Conservation (phyloP, 257 asterid genomes). For the Anisodus tanguticus region DNA sequence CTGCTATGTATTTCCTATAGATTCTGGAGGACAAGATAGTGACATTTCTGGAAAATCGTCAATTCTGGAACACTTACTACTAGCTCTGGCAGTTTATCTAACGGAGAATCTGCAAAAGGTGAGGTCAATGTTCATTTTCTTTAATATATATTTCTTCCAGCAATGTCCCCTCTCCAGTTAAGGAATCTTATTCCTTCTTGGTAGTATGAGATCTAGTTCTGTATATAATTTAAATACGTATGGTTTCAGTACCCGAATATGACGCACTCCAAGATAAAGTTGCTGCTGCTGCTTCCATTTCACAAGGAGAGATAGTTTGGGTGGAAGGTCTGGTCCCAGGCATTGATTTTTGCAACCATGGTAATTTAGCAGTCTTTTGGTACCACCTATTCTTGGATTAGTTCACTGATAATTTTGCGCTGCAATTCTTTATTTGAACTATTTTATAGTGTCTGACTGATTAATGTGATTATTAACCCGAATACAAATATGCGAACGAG, state of each 20-base stretch:
- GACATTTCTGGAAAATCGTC: conserved; percentile 27
- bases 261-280: conserved; percentile 45
- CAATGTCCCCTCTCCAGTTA: not conserved
- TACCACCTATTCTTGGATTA: not conserved
- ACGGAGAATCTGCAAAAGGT: conserved; percentile 51
- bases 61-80: conserved; percentile 37
- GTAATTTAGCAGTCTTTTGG: conserved; percentile 44
- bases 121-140: conserved; percentile 37
- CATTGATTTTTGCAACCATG: conserved; percentile 98
- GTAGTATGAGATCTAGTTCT: too few relatives aligned
- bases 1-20: conserved; percentile 53
- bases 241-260: conserved; percentile 31
- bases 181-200: too few relatives aligned
- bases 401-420: not conserved
- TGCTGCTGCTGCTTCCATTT: conserved; percentile 45
- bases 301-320: conserved; percentile 67
- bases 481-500: not conserved
- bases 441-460: not conserved
- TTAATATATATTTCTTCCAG: conserved; percentile 17
- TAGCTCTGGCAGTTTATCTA: conserved; percentile 44
- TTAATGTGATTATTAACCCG: not conserved
- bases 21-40: conserved; percentile 46
- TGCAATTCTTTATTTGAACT: not conserved
- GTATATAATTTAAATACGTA: not conserved
- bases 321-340: conserved; percentile 98